These are phyloP conservation scores for Lactarius psammicola DNA, from an alignment of 768 basidiomycete genomes.

Conservation along the genomic window DNA sequence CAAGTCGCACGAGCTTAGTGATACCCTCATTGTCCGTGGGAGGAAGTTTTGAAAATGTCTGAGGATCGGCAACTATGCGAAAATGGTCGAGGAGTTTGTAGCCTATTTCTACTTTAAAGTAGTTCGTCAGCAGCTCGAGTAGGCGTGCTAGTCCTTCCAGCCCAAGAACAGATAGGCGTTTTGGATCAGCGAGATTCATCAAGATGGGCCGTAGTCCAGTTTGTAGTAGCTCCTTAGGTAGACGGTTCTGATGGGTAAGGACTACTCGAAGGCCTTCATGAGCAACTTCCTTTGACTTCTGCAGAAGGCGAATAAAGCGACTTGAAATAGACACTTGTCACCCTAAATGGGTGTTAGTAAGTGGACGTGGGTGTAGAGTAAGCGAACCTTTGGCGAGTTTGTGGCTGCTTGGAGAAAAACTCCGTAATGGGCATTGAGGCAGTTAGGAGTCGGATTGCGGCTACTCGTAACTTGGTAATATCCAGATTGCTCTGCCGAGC, in stretches of 20 bases:
- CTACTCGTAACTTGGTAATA: constrained; percentile 86
- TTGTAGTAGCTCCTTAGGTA: constrained; percentile 94
- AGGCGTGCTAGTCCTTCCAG: constrained; percentile 92
- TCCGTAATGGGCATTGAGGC: constrained; percentile 95
- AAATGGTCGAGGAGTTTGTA: constrained; percentile 97
- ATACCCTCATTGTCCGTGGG: constrained; percentile 87
- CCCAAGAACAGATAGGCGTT: constrained; percentile 87
- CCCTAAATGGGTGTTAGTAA: constrained; percentile 45
- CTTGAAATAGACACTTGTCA: constrained; percentile 97
- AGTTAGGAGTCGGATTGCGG: constrained; percentile 89
- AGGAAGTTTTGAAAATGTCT: constrained; percentile 75
- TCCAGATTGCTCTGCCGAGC: constrained; percentile 77
- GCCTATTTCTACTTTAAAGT: constrained; percentile 99
- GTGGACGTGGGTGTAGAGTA: not conserved
- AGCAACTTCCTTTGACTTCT: constrained; percentile 93
- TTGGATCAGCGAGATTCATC: constrained; percentile 97
- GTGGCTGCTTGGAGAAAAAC: constrained; percentile 82
- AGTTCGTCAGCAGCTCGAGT: constrained; percentile 91
- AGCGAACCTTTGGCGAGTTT: constrained; percentile 78
- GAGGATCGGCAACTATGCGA: constrained; percentile 85
- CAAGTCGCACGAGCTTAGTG: constrained; percentile 88
- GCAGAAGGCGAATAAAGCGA: constrained; percentile 88
- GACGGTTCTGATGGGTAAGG: constrained; percentile 80
- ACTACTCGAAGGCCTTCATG: constrained; percentile 92
- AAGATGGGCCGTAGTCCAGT: constrained; percentile 93